Percentiles rank a stretch among this genome's conserved stretches.
phyloP scores from a whole-genome alignment of 2,329 filamentous ascomycete species.

The Lecanicillium sp. region DNA sequence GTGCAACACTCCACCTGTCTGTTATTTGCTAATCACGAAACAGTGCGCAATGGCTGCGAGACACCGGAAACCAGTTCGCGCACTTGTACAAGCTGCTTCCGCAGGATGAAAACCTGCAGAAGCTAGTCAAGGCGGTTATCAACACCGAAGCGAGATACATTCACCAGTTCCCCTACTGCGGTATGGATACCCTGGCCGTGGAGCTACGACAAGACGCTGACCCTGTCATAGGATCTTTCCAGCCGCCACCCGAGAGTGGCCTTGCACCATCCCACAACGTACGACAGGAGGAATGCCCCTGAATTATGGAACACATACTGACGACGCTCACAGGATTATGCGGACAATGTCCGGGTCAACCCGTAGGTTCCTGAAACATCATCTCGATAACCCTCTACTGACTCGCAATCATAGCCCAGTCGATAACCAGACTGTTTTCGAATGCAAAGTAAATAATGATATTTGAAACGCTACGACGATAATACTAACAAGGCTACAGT shows the following conservation, averaged over 20 bases:
- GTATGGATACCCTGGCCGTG: slow-evolving; percentile 6
- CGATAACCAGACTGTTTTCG: slow-evolving; percentile 22
- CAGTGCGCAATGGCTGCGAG: slow-evolving; percentile 62
- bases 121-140: slow-evolving; percentile 63
- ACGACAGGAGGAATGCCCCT: not conserved
- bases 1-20: too few relatives aligned
- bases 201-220: not conserved
- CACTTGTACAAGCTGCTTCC: slow-evolving; percentile 58
- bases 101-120: slow-evolving; percentile 54
- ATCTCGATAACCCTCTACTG: not conserved
- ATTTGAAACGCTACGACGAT: slow-evolving; percentile 33
- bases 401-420: slow-evolving; percentile 17
- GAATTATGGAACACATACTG: not conserved
- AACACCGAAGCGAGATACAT: slow-evolving; percentile 67
- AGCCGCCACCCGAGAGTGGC: slow-evolving; percentile 71
- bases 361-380: slow-evolving; percentile 18
- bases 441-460: slow-evolving; percentile 32
- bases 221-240: slow-evolving; percentile 61
- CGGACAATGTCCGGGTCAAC: slow-evolving; percentile 19
- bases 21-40: not conserved
- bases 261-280: slow-evolving; percentile 22
- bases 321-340: slow-evolving; percentile 16
- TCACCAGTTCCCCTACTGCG: slow-evolving; percentile 67
- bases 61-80: slow-evolving; percentile 71
- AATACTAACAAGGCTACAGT: slow-evolving; percentile 44